Evolutionary conservation across 2,329 filamentous ascomycete species (phyloP).

Genomic region (Colletotrichum sp.): DNA sequence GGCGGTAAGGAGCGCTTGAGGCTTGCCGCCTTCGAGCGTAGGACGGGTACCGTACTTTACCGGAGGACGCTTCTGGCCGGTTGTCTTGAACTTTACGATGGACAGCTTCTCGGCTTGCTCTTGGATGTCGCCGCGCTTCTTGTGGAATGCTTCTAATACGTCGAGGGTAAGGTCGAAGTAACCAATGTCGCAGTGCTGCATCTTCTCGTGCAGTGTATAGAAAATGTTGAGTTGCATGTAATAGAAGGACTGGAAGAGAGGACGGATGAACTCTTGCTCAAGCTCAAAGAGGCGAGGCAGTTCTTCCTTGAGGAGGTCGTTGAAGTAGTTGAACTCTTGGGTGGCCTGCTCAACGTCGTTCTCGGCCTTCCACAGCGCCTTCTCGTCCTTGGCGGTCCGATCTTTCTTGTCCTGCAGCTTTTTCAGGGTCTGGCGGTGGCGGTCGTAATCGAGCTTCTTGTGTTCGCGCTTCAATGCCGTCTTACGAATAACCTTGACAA

Average conservation of each 20-base stretch:
- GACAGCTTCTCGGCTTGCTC: conserved; percentile 82
- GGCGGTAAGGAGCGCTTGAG: conserved; percentile 56
- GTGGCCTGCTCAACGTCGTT: conserved; percentile 89
- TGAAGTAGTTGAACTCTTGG: conserved; percentile 97
- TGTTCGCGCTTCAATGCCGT: conserved; percentile 88
- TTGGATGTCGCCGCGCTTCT: conserved; percentile 88
- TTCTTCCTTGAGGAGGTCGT: conserved; percentile 95
- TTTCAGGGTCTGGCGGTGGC: conserved; percentile 82
- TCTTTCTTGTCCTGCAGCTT: conserved; percentile 99
- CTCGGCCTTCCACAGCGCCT: conserved; percentile 95
- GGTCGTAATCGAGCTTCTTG: conserved; percentile 96
- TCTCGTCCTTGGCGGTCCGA: conserved; percentile 94
- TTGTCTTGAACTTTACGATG: conserved; percentile 92
- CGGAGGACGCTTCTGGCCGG: conserved; percentile 68
- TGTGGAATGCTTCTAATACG: conserved; percentile 88
- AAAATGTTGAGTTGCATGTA: conserved; percentile 99
- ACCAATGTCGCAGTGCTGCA: conserved; percentile 96
- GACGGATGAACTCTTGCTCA: conserved; percentile 93
- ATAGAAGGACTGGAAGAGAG: conserved; percentile 98
- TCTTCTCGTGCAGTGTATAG: conserved; percentile 96
- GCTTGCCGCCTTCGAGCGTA: conserved; percentile 52
- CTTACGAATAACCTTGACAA: conserved; percentile 96
- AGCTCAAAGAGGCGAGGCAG: conserved; percentile 88
- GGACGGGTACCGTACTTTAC: conserved; percentile 63
- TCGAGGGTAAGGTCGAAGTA: conserved; percentile 95